phyloP scores from a whole-genome alignment of 306 rosid species.

The Lagenaria siceraria region DNA sequence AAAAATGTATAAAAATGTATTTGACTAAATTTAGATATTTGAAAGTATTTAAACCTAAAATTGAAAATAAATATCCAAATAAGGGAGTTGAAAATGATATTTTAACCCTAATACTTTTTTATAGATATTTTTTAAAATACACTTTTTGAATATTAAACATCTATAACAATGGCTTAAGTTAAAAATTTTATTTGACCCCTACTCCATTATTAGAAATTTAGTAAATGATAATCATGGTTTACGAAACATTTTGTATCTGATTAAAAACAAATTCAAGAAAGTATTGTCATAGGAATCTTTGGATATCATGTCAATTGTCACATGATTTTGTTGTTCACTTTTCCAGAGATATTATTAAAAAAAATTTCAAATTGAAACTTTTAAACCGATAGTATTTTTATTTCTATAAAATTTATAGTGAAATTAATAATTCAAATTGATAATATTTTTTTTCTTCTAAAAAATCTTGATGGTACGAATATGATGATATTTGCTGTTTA shows the following conservation, averaged over 20 bases:
- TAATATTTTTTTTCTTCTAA: neutral
- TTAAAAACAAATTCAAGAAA: neutral
- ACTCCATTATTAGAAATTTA: no score
- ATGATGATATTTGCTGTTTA: neutral
- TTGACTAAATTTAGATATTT: no score
- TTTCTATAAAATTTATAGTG: neutral
- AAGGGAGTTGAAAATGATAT: no score
- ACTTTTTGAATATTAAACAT: no score
- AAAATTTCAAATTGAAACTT: neutral
- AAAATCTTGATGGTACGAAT: neutral
- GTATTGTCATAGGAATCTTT: neutral
- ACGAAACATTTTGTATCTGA: neutral
- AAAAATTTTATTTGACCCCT: no score
- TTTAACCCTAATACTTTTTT: no score
- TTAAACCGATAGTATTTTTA: no score
- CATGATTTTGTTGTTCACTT: neutral
- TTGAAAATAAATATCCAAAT: no score
- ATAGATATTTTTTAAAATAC: no score
- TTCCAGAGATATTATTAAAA: neutral
- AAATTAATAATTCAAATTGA: neutral
- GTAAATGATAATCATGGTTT: neutral
- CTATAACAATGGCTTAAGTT: no score
- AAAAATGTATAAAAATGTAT: no score
- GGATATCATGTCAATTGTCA: neutral
- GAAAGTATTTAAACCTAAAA: no score